Conservation (phyloP, 306 rosid genomes). For the Ziziphus jujuba region DNA sequence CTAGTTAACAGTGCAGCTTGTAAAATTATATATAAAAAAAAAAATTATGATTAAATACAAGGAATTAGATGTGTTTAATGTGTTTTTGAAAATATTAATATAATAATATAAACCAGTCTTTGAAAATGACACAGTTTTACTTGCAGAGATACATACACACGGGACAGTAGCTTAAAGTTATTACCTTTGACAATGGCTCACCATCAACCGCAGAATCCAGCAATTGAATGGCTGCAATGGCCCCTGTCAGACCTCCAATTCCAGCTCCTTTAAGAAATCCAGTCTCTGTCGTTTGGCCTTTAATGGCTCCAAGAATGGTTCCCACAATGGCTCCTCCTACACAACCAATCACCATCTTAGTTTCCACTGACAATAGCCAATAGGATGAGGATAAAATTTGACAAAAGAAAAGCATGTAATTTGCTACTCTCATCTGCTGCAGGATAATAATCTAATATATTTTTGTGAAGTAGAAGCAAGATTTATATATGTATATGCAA, state of each 20-base stretch:
- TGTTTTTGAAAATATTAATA: no score
- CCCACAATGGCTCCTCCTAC: constrained; percentile 48
- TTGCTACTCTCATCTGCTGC: neutral
- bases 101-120: neutral
- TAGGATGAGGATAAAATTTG: neutral
- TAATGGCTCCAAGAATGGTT: constrained; percentile 41
- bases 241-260: constrained; percentile 39
- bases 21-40: neutral
- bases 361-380: neutral
- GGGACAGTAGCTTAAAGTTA: neutral
- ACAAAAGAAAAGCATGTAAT: neutral
- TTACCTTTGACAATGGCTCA: constrained; percentile 34
- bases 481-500: neutral
- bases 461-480: neutral
- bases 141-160: neutral
- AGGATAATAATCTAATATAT: neutral
- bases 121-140: neutral
- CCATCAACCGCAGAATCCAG: constrained; percentile 26
- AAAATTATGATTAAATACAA: no score
- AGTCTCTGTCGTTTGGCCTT: constrained; percentile 50
- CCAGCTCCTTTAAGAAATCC: constrained; percentile 36
- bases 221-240: constrained; percentile 42
- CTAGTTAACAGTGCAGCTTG: constrained; percentile 41
- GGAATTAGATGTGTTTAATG: no score
- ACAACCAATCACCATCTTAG: neutral